Base-by-base conservation (phyloP, 2,329 filamentous ascomycete genomes). In the Aspergillus fumigatus region DNA sequence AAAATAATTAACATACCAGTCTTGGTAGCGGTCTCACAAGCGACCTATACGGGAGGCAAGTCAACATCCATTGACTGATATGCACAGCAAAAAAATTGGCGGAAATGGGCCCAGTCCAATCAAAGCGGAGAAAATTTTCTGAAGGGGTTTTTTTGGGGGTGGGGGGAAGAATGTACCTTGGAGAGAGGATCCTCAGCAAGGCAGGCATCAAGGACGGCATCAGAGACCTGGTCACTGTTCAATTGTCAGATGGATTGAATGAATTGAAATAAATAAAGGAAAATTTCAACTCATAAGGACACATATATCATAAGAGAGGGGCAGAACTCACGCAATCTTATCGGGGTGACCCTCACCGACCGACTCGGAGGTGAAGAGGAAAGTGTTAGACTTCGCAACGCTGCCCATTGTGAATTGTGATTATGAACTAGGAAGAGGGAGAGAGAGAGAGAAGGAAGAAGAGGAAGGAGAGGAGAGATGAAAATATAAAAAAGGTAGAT, bases 1-100 rank as follows among this genome's bases (percentile, higher is more conserved):
- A 43, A 41, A 47, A 61, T 48, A 43, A 41, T 56, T 26, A 62
- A 67, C 72, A 57, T 90, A 79, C 94, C 94, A 68, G 94, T 99
- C 90, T 99, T 99, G 82, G 94, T 96, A 72, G 94, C 94, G 67
- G 93, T 97, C 85, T 99, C 94, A 80, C 94, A 99, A 77, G 94
- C 94, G 70, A 97, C 84, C 81, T 77, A 60, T 52, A 50, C 52
- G 21, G 21, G 51, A 27, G 54, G 21, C 50, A 41, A 48, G 56
- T 62, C 60, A 59, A 58, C 53, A 56, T 25, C 29, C 35, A 49
- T 47, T 45, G 14, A 49, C 41, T 41, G 14, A 48, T 53, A n/a
- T 21, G 45, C n/a, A 23, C 25, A 26, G 25, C 43, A 27, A 61
- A 45, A 61, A 45, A 53, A 41, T 55, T 50, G 54, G 56, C 56